Conservation (phyloP, 2,329 filamentous ascomycete species). For the Didymella arachidicola region DNA sequence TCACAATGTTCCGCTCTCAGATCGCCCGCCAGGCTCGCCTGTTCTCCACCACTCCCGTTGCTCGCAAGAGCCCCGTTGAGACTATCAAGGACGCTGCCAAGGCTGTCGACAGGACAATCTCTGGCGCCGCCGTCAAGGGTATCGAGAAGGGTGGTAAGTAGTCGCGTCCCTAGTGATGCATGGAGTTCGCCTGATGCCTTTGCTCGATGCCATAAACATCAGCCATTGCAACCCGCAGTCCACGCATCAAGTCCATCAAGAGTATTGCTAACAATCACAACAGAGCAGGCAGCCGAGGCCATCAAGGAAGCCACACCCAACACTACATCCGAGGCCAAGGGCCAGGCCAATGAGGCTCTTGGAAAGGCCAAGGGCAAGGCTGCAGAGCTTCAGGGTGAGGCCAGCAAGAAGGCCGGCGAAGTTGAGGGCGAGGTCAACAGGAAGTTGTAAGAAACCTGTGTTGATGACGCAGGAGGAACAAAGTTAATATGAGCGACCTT, state of each 20-base stretch:
- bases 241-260: neutral
- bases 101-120: slow-evolving; percentile 63
- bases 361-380: slow-evolving; percentile 52
- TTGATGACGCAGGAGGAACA: neutral
- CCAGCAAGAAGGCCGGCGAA: slow-evolving; percentile 52
- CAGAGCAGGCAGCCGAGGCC: slow-evolving; percentile 61
- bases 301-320: slow-evolving; percentile 48
- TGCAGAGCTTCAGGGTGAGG: slow-evolving; percentile 50
- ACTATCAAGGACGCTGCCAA: slow-evolving; percentile 66
- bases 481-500: slow-evolving; percentile 6
- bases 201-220: neutral
- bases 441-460: slow-evolving; percentile 17
- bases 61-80: slow-evolving; percentile 62
- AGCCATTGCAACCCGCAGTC: neutral
- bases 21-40: slow-evolving; percentile 56
- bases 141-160: slow-evolving; percentile 69
- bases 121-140: slow-evolving; percentile 65
- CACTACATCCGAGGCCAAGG: slow-evolving; percentile 48
- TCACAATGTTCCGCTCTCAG: slow-evolving; percentile 57
- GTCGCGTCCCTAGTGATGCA: neutral
- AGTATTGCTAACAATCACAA: slow-evolving; percentile 21
- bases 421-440: slow-evolving; percentile 55
- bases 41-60: slow-evolving; percentile 62
- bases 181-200: slow-evolving; percentile 1
- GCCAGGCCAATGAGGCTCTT: slow-evolving; percentile 40